Base-by-base conservation (phyloP, 2,329 filamentous ascomycete species). In the Epichloe baconii region DNA sequence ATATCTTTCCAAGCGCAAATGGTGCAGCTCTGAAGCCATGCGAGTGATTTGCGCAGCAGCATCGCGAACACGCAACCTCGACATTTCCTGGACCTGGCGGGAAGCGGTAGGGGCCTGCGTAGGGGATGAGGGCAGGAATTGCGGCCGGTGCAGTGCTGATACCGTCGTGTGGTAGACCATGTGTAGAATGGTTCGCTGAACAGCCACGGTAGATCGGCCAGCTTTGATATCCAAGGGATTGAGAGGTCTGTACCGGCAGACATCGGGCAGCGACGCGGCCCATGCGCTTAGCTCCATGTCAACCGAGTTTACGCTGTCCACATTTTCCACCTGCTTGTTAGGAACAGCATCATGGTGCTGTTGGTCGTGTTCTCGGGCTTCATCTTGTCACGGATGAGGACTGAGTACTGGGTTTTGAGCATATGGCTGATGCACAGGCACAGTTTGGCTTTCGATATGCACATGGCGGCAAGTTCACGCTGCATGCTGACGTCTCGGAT, bases 91-190 rank as follows among this genome's bases (percentile, higher is more conserved):
- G 14, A 90, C 73, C 57, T 89, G 83, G 11, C 80, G 77, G 37
- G 80, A 80, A 15, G 73, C 72, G 56, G 70, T 73, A 15, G 75
- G 73, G 6, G 68, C 66, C 57, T 73, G 73, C 53, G 64, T 64
- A 1, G 84, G 80, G 12, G 81, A 80, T 0, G 84, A 84, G 1
- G 89, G 88, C 41, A 95, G 76, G 53, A 96, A 91, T 57, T 95
- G 89, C 2, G 91, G 91, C 34, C 91, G 83, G 66, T 96, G 90
- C 17, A 97, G 75, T 3, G 91, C 91, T 49, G 88, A 95, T 17
- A 94, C 77, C 0, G 90, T 94, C 2, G 91, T 94, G 66, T 89
- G 86, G 67, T 94, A 95, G 2, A 95, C 82, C 85, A 96, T 94
- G 66, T 95, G 88, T 37, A 97, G 72, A 19, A 96, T 74, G n/a